Conservation (phyloP, 169 alveolate species). For the Plasmodium vivax region DNA sequence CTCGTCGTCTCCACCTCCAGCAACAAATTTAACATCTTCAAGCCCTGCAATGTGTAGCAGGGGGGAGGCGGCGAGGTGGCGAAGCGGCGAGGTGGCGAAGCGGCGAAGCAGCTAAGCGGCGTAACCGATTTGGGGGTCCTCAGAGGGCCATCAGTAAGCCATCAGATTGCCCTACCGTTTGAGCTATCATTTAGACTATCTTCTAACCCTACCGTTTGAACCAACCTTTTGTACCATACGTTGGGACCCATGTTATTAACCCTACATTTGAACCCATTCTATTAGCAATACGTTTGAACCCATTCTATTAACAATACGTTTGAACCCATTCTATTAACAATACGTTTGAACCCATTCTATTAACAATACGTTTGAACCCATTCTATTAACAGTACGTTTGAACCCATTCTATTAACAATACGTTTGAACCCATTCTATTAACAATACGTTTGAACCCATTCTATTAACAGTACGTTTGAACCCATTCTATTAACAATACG, state of each 20-base stretch:
- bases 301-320: too few species aligned
- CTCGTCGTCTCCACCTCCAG: constrained; percentile 80
- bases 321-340: not conserved
- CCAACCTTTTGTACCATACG: not conserved
- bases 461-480: too few species aligned
- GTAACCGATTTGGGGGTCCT: not conserved
- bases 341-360: too few species aligned
- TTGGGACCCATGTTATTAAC: too few species aligned
- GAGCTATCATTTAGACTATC: not conserved
- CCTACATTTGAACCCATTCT: too few species aligned
- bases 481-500: not conserved
- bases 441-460: too few species aligned
- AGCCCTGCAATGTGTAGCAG: constrained; percentile 75
- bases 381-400: too few species aligned
- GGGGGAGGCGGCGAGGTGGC: too few species aligned
- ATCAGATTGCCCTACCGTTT: not conserved
- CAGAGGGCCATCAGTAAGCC: not conserved
- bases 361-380: too few species aligned
- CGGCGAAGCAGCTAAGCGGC: not conserved
- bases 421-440: too few species aligned
- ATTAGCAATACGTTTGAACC: too few species aligned
- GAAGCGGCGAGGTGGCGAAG: not conserved
- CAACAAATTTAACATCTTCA: constrained; percentile 83
- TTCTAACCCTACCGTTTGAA: not conserved
- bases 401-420: too few species aligned